Percentiles rank a stretch among this genome's conserved stretches.
Evolutionary conservation across 176 grass and related monocot species (phyloP).

Genomic region (Oryza rufipogon): DNA sequence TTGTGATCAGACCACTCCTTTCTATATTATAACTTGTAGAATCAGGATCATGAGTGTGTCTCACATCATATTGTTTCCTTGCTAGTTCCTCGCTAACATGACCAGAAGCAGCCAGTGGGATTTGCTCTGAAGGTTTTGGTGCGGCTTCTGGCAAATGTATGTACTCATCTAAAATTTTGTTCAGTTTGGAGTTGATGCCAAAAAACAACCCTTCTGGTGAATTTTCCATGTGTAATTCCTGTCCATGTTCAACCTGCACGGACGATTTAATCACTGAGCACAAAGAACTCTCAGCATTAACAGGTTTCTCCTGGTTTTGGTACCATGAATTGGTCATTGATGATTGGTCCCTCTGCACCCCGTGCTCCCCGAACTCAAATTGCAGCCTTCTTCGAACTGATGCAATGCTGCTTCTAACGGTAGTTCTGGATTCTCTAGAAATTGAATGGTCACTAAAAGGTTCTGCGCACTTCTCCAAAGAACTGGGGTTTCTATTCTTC

Average conservation of each 20-base stretch:
- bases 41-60: constrained; percentile 13
- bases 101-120: constrained; percentile 25
- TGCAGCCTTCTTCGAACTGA: constrained; percentile 53
- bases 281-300: constrained; percentile 39
- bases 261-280: constrained; percentile 36
- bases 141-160: constrained; percentile 30
- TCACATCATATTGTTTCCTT: constrained; percentile 41
- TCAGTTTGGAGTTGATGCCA: constrained; percentile 43
- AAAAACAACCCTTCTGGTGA: constrained; percentile 40
- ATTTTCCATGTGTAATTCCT: constrained; percentile 45
- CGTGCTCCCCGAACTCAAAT: constrained; percentile 42
- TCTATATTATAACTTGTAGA: constrained; percentile 17
- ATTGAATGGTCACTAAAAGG: constrained; percentile 19
- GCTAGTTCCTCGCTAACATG: constrained; percentile 27
- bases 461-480: constrained; percentile 26
- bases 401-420: constrained; percentile 30
- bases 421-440: constrained; percentile 14
- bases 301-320: constrained; percentile 24
- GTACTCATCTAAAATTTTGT: constrained; percentile 44
- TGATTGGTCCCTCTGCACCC: constrained; percentile 20
- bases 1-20: background rate
- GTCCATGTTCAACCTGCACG: constrained; percentile 21
- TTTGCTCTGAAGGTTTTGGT: constrained; percentile 18
- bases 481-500: constrained; percentile 51
- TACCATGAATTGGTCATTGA: constrained; percentile 19